Conservation (phyloP, 768 basidiomycete genomes). For the Auriscalpium orientale region DNA sequence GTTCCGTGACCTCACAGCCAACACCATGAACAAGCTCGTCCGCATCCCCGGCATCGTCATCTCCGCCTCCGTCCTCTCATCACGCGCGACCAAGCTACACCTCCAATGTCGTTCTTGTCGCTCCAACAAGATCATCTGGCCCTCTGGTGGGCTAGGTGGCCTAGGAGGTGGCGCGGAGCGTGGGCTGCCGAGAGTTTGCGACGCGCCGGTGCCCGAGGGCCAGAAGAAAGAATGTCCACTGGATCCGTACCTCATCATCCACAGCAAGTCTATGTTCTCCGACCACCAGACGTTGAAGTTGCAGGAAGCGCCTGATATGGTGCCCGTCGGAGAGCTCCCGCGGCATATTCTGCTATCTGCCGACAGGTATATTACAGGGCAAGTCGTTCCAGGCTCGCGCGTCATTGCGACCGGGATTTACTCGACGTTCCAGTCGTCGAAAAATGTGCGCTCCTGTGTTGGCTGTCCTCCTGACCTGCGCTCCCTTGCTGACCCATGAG, state of each 20-base stretch:
- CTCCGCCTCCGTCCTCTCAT: conserved; percentile 88
- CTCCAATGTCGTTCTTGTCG: conserved; percentile 91
- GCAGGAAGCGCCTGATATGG: conserved; percentile 99
- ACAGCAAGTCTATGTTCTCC: conserved; percentile 88
- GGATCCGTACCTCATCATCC: conserved; percentile 93
- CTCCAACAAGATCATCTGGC: conserved; percentile 69
- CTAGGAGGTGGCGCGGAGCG: conserved; percentile 81
- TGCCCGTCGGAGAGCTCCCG: conserved; percentile 96
- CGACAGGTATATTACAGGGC: conserved; percentile 86
- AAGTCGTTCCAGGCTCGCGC: conserved; percentile 93
- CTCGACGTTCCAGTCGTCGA: conserved; percentile 88
- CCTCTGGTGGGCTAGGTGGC: conserved; percentile 73
- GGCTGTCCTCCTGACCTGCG: conserved; percentile 4
- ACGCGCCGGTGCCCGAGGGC: conserved; percentile 70
- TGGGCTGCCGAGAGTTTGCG: conserved; percentile 82
- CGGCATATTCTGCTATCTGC: conserved; percentile 89
- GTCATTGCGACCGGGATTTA: conserved; percentile 95
- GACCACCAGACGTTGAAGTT: conserved; percentile 96
- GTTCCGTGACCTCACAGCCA: conserved; percentile 89
- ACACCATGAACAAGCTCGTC: conserved; percentile 93
- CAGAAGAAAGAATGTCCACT: conserved; percentile 91
- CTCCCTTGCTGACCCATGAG: background rate
- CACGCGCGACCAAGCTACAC: conserved; percentile 86
- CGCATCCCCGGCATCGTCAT: conserved; percentile 98
- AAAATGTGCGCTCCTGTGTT: conserved; percentile 47